phyloP scores from a whole-genome alignment of 2,329 filamentous ascomycete species.

The Botrytis fragariae region DNA sequence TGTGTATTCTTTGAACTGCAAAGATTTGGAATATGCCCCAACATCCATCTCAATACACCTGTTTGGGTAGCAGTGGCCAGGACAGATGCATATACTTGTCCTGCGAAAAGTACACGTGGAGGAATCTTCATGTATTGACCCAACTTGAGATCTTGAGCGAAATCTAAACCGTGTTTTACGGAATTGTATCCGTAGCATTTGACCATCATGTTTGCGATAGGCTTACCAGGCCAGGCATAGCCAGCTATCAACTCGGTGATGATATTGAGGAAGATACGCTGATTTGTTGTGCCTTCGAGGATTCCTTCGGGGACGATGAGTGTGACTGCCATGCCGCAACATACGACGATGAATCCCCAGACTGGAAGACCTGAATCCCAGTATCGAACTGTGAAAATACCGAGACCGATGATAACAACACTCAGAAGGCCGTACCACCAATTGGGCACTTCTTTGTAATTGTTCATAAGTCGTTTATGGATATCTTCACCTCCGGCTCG shows the following conservation, averaged over 20 bases:
- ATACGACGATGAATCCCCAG: constrained; percentile 40
- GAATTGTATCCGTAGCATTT: constrained; percentile 46
- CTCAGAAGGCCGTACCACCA: constrained; percentile 53
- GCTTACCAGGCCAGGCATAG: constrained; percentile 50
- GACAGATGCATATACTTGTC: constrained; percentile 48
- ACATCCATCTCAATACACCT: constrained; percentile 41
- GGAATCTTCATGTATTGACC: constrained; percentile 52
- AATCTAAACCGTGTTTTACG: constrained; percentile 48
- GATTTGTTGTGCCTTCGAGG: constrained; percentile 47
- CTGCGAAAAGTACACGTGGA: constrained; percentile 47
- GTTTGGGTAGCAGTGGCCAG: constrained; percentile 46
- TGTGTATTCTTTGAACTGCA: constrained; percentile 44
- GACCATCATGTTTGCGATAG: constrained; percentile 64
- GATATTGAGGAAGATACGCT: constrained; percentile 60
- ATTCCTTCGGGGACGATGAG: constrained; percentile 41
- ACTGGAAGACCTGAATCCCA: constrained; percentile 43
- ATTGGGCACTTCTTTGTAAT: constrained; percentile 47
- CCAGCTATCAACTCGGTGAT: constrained; percentile 70
- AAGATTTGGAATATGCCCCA: constrained; percentile 43
- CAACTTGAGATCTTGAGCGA: constrained; percentile 50
- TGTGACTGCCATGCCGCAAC: constrained; percentile 26
- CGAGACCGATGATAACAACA: constrained; percentile 48
- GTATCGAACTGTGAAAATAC: constrained; percentile 3
- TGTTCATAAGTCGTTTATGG: constrained; percentile 49
- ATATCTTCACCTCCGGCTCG: constrained; percentile 41